These are phyloP conservation scores for Yamadazyma sp. DNA, from an alignment of 1,139 yeast species.

Conservation along the genomic window DNA sequence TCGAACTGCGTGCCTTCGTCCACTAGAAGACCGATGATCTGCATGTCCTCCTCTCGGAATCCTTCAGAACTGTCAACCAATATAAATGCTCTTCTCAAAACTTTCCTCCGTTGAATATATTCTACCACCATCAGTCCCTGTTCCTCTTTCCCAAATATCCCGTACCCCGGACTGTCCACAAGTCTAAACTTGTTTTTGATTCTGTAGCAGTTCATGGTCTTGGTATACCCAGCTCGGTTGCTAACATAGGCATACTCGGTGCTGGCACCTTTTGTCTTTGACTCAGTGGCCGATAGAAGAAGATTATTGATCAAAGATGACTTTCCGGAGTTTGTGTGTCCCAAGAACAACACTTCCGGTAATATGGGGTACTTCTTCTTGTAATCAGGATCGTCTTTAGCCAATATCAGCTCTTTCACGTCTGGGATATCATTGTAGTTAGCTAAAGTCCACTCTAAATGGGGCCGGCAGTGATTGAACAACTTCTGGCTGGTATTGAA, in stretches of 20 bases:
- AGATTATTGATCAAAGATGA: conserved; percentile 69
- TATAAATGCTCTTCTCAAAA: conserved; percentile 58
- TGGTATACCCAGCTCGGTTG: conserved; percentile 70
- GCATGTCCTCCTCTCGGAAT: conserved; percentile 54
- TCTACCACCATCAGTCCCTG: conserved; percentile 72
- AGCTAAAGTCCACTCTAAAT: conserved; percentile 61
- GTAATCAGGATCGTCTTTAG: conserved; percentile 20
- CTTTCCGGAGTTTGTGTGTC: conserved; percentile 84
- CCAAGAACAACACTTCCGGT: conserved; percentile 75
- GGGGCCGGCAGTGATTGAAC: conserved; percentile 44
- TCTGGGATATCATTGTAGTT: conserved; percentile 58
- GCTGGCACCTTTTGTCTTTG: conserved; percentile 18
- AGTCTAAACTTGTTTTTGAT: conserved; percentile 62
- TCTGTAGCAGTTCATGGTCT: conserved; percentile 71
- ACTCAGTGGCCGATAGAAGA: conserved; percentile 26
- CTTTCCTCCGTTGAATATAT: conserved; percentile 55
- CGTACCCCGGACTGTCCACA: conserved; percentile 89
- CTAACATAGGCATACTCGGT: conserved; percentile 55
- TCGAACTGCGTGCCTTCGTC: conserved; percentile 67
- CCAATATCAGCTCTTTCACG: conserved; percentile 32
- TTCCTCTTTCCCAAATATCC: conserved; percentile 54
- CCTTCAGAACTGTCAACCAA: conserved; percentile 62
- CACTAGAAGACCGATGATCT: conserved; percentile 50
- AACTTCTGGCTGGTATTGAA: conserved; percentile 23
- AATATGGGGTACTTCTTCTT: conserved; percentile 23